Percentiles rank a stretch among this genome's conserved stretches.
These are phyloP conservation scores for Coemansia sp. DNA, from an alignment of 192 early-diverging fungal genomes.

Conservation along the genomic window DNA sequence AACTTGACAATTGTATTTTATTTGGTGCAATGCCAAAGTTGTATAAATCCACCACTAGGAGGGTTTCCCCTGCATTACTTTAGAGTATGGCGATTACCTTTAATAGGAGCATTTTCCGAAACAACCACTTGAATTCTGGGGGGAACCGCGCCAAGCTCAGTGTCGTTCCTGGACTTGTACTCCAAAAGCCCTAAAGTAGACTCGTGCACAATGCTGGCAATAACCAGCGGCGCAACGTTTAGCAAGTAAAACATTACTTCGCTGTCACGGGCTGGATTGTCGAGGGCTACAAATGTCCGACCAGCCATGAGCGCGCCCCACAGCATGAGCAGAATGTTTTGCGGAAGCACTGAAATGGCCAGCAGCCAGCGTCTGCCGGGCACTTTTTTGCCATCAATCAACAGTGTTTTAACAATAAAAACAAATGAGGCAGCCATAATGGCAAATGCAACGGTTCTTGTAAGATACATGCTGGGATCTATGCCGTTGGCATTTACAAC, in stretches of 20 bases:
- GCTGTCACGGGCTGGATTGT: not conserved
- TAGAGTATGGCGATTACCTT: too few species aligned
- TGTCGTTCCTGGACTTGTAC: not conserved
- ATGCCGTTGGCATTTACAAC: not conserved
- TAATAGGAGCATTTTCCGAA: too few species aligned
- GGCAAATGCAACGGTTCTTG: not conserved
- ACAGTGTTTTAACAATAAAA: not conserved
- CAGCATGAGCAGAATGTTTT: not conserved
- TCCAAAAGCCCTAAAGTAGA: not conserved
- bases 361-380: not conserved
- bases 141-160: too few species aligned
- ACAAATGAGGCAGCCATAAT: not conserved
- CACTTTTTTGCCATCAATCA: not conserved
- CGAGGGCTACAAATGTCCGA: not conserved
- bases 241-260: slow-evolving; percentile 8
- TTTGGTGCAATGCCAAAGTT: too few species aligned
- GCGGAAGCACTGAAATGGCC: not conserved
- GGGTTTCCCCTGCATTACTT: too few species aligned
- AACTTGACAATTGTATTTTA: too few species aligned
- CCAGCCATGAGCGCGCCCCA: slow-evolving; percentile 7
- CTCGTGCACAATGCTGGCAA: not conserved
- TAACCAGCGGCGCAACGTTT: slow-evolving; percentile 3
- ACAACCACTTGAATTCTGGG: not conserved
- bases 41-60: too few species aligned
- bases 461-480: not conserved